A percentile compares a stretch with the other conserved stretches of the same genome.
Evolutionary conservation across 2,329 filamentous ascomycete genomes (phyloP).

Genomic region (Gremmenia infestans): DNA sequence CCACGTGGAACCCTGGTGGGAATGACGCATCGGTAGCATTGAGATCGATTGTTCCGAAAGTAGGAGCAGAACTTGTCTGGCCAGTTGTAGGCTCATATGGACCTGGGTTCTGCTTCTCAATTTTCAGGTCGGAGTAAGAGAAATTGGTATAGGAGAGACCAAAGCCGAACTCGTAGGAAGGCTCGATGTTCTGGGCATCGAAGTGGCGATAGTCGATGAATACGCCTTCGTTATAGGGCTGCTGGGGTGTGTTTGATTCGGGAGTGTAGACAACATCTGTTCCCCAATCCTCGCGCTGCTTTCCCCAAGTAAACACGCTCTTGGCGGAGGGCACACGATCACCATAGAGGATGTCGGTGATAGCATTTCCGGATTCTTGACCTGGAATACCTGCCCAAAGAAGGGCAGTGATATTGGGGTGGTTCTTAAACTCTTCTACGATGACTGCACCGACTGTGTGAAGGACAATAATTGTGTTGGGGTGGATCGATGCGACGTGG

Average conservation of each 20-base stretch:
- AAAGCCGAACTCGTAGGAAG: constrained; percentile 76
- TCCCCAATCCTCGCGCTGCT: constrained; percentile 38
- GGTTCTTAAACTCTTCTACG: constrained; percentile 67
- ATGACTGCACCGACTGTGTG: constrained; percentile 81
- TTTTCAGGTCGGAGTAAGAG: constrained; percentile 59
- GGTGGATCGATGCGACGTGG: constrained; percentile 69
- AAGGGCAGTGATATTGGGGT: constrained; percentile 78
- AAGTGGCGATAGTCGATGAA: constrained; percentile 81
- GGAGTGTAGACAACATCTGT: constrained; percentile 36
- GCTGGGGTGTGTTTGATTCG: constrained; percentile 52
- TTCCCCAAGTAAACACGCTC: constrained; percentile 75
- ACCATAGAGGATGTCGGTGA: constrained; percentile 78
- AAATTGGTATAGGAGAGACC: constrained; percentile 79
- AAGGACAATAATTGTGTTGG: constrained; percentile 88
- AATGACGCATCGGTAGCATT: constrained; percentile 61
- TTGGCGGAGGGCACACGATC: constrained; percentile 71
- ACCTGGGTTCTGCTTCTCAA: constrained; percentile 24
- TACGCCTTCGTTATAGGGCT: constrained; percentile 69
- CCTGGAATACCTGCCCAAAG: constrained; percentile 81
- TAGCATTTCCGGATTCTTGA: constrained; percentile 75
- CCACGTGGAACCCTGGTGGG: constrained; percentile 47
- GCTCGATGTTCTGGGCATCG: constrained; percentile 56
- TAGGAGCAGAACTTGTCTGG: constrained; percentile 57
- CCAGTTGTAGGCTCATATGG: constrained; percentile 50
- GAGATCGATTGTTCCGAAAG: constrained; percentile 57